Conservation (phyloP, 306 rosid species). For the Sophora flavescens region DNA sequence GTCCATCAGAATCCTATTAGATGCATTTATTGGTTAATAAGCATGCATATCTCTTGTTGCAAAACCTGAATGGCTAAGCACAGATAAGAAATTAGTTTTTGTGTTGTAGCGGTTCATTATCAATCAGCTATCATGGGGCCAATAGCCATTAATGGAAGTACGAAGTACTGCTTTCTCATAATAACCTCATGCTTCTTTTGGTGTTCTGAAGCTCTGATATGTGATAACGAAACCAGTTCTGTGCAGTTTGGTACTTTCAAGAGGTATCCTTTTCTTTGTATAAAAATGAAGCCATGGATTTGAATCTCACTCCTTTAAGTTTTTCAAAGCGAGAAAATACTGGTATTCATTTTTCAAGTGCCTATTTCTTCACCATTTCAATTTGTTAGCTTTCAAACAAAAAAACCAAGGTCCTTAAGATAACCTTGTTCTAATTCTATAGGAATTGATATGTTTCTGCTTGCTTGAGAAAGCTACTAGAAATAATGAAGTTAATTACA, state of each 20-base stretch:
- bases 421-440: neutral
- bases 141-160: constrained; percentile 26
- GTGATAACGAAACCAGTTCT: neutral
- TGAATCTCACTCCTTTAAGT: neutral
- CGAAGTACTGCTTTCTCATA: neutral
- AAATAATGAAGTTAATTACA: neutral
- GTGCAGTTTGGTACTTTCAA: neutral
- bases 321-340: neutral
- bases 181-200: neutral
- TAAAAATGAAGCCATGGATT: neutral
- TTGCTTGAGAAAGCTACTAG: neutral
- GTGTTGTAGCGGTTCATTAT: constrained; percentile 15
- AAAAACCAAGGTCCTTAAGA: constrained; percentile 3
- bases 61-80: constrained; percentile 45
- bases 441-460: neutral
- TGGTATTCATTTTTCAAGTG: neutral
- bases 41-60: constrained; percentile 20
- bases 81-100: constrained; percentile 44
- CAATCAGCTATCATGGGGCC: constrained; percentile 9
- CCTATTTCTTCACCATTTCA: constrained; percentile 11
- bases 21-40: constrained; percentile 42
- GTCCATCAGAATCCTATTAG: constrained; percentile 42
- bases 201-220: neutral
- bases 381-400: neutral
- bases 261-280: neutral